Evolutionary conservation across 1,284 basidiomycete species (phyloP).

Genomic region (Cryptococcus wingfieldii): DNA sequence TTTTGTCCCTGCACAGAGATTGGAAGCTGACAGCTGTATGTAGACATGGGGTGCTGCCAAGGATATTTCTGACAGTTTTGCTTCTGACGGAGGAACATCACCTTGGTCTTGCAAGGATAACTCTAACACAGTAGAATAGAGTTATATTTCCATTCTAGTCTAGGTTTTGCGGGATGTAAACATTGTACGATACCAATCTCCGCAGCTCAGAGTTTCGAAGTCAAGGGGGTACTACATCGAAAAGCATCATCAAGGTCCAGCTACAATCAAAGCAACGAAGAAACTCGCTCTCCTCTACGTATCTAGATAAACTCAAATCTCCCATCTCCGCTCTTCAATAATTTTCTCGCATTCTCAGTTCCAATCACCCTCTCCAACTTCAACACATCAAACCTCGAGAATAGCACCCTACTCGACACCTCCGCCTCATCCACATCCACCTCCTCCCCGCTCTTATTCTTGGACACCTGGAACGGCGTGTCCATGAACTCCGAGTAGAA

Average conservation of each 20-base stretch:
- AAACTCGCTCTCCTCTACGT: neutral
- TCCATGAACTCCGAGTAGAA: slow-evolving; percentile 87
- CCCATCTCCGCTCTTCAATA: slow-evolving; percentile 46
- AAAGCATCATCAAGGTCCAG: neutral
- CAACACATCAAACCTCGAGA: slow-evolving; percentile 84
- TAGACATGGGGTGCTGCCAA: slow-evolving; percentile 36
- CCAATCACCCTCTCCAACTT: slow-evolving; percentile 74
- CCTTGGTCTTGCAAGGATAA: slow-evolving; percentile 41
- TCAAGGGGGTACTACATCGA: neutral
- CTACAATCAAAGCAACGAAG: neutral
- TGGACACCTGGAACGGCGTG: slow-evolving; percentile 68
- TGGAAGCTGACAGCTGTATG: slow-evolving; percentile 10
- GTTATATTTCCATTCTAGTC: neutral
- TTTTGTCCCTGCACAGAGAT: neutral
- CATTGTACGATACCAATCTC: neutral
- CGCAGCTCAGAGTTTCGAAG: neutral
- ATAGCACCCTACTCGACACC: slow-evolving; percentile 70
- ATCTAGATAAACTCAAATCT: slow-evolving; percentile 46
- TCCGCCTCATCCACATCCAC: slow-evolving; percentile 61
- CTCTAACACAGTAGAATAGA: slow-evolving; percentile 18
- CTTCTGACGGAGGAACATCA: slow-evolving; percentile 15
- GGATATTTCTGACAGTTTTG: slow-evolving; percentile 26
- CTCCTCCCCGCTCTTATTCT: slow-evolving; percentile 41
- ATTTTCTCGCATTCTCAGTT: slow-evolving; percentile 44
- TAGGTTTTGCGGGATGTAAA: neutral